Conservation (phyloP, 495 filamentous ascomycete genomes). For the Pyrenula massariospora region DNA sequence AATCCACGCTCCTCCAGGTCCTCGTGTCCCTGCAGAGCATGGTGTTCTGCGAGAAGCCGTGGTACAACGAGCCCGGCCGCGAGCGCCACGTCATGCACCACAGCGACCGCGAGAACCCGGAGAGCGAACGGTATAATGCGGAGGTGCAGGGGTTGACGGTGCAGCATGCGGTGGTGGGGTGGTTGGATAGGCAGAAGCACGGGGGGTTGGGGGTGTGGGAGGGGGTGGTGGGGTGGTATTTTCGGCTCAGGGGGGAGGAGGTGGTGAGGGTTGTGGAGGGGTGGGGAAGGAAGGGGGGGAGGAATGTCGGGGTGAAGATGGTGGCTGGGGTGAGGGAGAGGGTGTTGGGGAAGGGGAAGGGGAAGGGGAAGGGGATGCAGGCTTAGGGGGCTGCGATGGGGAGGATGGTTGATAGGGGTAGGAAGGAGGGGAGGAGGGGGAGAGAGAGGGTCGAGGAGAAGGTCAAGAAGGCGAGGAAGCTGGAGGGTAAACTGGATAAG, state of each 20-base stretch:
- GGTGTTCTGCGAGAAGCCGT: constrained; percentile 45
- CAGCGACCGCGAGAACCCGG: constrained; percentile 4
- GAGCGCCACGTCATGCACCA: constrained; percentile 10
- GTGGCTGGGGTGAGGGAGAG: neutral
- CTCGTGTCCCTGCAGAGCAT: constrained; percentile 52
- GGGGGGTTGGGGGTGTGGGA: constrained; percentile 4
- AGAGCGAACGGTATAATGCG: constrained; percentile 22
- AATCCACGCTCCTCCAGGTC: constrained; percentile 45
- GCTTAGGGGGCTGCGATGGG: too few relatives aligned
- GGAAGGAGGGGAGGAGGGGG: too few relatives aligned
- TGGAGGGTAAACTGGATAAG: too few relatives aligned
- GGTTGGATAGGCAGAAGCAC: constrained; percentile 17
- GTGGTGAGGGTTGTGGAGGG: neutral
- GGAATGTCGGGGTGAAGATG: neutral
- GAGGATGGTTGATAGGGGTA: too few relatives aligned
- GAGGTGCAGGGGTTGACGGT: constrained; percentile 25
- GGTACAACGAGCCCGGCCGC: constrained; percentile 45
- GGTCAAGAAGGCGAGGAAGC: too few relatives aligned
- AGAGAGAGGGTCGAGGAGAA: too few relatives aligned
- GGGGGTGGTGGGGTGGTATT: constrained; percentile 3
- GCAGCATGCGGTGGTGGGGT: constrained; percentile 32
- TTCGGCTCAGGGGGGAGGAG: neutral
- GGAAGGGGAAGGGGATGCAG: too few relatives aligned
- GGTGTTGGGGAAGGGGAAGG: neutral
- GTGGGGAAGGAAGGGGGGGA: neutral